A percentile compares a stretch with the other conserved stretches of the same genome.
Evolutionary conservation across 139 green algal species (phyloP).

Genomic region (Chlamydomonas urium): DNA sequence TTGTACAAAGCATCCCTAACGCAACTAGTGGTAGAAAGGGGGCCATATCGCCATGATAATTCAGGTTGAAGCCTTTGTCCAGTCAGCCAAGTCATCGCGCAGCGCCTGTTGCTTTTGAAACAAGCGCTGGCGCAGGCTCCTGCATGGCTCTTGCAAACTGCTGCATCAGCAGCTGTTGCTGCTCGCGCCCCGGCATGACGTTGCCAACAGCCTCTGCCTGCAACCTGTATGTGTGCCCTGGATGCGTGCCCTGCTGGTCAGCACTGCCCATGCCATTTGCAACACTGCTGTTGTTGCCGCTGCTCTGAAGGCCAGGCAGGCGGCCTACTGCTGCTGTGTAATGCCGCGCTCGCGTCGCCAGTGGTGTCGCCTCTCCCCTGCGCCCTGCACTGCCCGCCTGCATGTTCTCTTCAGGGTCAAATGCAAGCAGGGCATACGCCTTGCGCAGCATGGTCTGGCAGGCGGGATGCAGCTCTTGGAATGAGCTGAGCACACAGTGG

Average conservation of each 20-base stretch:
- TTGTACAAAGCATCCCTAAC: no score
- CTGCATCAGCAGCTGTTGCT: no score
- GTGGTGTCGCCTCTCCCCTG: not conserved
- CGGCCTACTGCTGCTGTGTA: not conserved
- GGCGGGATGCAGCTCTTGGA: not conserved
- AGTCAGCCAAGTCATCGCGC: no score
- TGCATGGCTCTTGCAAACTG: no score
- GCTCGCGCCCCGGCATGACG: no score
- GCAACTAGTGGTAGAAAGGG: no score
- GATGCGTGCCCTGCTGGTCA: not conserved
- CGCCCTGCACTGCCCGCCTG: not conserved
- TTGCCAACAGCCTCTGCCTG: no score
- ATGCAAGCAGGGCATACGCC: conserved; percentile 1
- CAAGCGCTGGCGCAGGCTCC: no score
- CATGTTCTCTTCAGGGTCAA: not conserved
- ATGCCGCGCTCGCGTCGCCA: not conserved
- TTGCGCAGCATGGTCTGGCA: conserved; percentile 5
- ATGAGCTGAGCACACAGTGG: not conserved
- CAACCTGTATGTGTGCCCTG: no score
- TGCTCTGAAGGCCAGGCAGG: not conserved
- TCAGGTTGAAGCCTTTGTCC: no score
- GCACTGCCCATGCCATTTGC: not conserved
- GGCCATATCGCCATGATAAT: no score
- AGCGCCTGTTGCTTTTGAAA: no score
- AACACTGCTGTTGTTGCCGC: not conserved